Base-by-base conservation (phyloP, 345 rosid species). In the Eucalyptus microcorys region DNA sequence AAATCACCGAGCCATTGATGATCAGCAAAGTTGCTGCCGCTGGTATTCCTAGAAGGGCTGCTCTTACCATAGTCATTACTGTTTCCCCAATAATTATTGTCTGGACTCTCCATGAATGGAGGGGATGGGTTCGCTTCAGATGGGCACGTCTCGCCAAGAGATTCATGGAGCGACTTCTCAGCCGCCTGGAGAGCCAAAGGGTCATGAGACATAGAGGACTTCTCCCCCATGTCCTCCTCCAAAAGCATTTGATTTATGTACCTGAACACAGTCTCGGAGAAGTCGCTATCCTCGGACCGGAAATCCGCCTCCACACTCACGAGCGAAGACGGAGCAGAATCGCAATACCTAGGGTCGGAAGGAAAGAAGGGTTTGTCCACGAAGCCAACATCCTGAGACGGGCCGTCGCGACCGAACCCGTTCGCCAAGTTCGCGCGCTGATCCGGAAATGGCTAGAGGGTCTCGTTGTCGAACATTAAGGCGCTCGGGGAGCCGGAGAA, bases 191-290 rank as follows among this genome's bases (percentile, higher is more conserved):
- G 93, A 89, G 93, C 93, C 88, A 91, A 86, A 8, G 93, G 91
- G 64, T 95, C 92, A 71, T 84, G 92, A 87, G 92, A 91, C 94
- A 90, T 92, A 24, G 88, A 89, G 14, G 95, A 92, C 22, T 88
- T 90, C 87, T 91, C 91, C 55, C 90, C 96, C 93, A 93, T 92
- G 90, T 94, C 91, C 91, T 94, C 97, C 88, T 95, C 97, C 96
- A 93, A 81, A 59, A 95, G 97, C 90, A 94, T 93, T 92, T 94
- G 94, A 87, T 88, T 92, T 87, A 95, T 93, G 89, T 94, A 95
- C 89, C 88, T 91, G 88, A 94, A 92, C 45, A 94, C 87, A 3
- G 92, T 92, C 37, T 95, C 97, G 2, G 93, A 90, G 79, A 90
- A 94, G 19, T 95, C 97, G 87, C 89, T 87, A 43, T 93, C 96